Evolutionary conservation across 2,329 filamentous ascomycete species (phyloP).

Genomic region (Colletotrichum nymphaeae): DNA sequence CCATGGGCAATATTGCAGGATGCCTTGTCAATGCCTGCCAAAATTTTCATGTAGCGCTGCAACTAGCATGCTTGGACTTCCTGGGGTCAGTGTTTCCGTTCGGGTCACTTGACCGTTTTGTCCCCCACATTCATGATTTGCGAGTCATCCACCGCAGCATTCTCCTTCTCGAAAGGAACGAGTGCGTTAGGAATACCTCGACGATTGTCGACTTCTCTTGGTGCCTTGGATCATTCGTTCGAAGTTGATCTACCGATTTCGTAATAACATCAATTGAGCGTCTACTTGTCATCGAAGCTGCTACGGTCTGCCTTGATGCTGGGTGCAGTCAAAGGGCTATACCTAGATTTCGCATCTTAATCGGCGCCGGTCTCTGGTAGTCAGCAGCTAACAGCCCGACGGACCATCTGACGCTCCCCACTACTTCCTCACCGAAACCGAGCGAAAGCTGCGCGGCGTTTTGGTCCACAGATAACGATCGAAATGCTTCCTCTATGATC

Average conservation of each 20-base stretch:
- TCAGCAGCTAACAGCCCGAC: not conserved
- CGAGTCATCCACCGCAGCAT: not conserved
- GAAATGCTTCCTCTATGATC: no score
- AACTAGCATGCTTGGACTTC: not conserved
- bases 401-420: not conserved
- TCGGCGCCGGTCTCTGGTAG: not conserved
- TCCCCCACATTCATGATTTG: not conserved
- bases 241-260: not conserved
- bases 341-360: not conserved
- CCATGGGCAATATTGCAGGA: not conserved
- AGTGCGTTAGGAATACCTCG: not conserved
- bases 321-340: no score
- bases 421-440: not conserved
- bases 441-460: not conserved
- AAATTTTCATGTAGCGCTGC: not conserved
- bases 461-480: not conserved
- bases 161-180: not conserved
- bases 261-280: no score
- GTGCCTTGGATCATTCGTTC: not conserved
- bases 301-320: not conserved
- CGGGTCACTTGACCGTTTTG: conserved; percentile 6
- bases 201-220: not conserved
- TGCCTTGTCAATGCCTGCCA: not conserved
- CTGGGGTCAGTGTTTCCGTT: conserved; percentile 12
- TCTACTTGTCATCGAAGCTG: not conserved